phyloP scores from a whole-genome alignment of 257 asterid genomes.

The Nyctanthes arbortristis region DNA sequence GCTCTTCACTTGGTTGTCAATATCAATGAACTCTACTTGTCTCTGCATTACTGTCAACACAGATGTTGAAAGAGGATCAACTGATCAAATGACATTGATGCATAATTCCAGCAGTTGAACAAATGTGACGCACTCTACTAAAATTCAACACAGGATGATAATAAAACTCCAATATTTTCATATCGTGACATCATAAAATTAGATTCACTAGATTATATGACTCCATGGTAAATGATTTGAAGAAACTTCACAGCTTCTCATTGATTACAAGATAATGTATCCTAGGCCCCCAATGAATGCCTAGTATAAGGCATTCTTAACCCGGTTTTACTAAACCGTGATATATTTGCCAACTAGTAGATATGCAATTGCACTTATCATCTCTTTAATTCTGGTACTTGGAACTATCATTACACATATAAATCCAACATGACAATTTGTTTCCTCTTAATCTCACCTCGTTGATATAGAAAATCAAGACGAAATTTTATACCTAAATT shows the following conservation, averaged over 20 bases:
- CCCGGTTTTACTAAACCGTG: not conserved
- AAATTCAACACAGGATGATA: not conserved
- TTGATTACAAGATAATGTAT: not conserved
- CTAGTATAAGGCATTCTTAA: not conserved
- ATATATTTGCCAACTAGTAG: not conserved
- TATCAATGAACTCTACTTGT: not conserved
- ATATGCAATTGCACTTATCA: not conserved
- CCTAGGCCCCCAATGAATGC: not conserved
- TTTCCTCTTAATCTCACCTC: not conserved
- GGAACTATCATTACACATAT: not conserved
- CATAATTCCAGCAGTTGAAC: not conserved
- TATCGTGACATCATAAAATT: not conserved
- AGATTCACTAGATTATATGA: not conserved
- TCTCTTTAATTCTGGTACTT: not conserved
- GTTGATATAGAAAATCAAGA: slow-evolving; percentile 2
- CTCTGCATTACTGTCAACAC: not conserved
- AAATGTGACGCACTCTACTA: not conserved
- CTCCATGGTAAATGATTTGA: not conserved
- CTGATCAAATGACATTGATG: not conserved
- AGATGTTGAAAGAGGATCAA: not conserved
- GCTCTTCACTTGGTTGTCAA: no score
- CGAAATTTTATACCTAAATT: not conserved
- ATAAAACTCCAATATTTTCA: not conserved
- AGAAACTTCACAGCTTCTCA: slow-evolving; percentile 8
- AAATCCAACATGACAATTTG: not conserved